These are phyloP conservation scores for Aspergillus oerlinghausenensis DNA, from an alignment of 2,329 filamentous ascomycete species.

Conservation along the genomic window DNA sequence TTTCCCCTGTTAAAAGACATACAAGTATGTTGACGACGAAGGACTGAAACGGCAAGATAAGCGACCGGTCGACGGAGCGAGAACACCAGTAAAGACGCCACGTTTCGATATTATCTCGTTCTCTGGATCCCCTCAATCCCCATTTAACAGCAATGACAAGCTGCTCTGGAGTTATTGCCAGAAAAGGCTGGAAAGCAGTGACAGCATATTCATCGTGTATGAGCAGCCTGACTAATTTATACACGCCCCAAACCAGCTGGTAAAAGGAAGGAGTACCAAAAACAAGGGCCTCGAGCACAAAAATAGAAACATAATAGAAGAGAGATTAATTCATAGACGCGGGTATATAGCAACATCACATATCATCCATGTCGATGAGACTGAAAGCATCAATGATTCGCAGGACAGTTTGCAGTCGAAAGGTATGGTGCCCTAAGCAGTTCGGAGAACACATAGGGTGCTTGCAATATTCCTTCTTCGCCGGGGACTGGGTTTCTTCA, in stretches of 20 bases:
- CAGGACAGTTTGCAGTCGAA: background rate
- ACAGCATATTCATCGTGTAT: background rate
- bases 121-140: background rate
- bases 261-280: conserved; percentile 9
- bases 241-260: background rate
- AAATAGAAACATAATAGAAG: conserved; percentile 5
- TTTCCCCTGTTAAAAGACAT: background rate
- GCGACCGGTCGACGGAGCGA: background rate
- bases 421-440: background rate
- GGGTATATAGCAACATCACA: conserved; percentile 20
- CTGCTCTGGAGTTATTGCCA: background rate
- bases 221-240: background rate
- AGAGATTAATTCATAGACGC: conserved; percentile 4
- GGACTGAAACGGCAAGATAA: background rate
- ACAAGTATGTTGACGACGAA: background rate
- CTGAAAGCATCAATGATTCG: background rate
- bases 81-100: background rate
- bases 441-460: background rate
- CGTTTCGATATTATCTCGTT: background rate
- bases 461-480: background rate
- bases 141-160: background rate
- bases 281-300: conserved; percentile 1
- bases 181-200: background rate
- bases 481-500: background rate
- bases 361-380: conserved; percentile 5